Evolutionary conservation across 2,329 filamentous ascomycete species (phyloP).

Genomic region (Venturiaceae sp.): DNA sequence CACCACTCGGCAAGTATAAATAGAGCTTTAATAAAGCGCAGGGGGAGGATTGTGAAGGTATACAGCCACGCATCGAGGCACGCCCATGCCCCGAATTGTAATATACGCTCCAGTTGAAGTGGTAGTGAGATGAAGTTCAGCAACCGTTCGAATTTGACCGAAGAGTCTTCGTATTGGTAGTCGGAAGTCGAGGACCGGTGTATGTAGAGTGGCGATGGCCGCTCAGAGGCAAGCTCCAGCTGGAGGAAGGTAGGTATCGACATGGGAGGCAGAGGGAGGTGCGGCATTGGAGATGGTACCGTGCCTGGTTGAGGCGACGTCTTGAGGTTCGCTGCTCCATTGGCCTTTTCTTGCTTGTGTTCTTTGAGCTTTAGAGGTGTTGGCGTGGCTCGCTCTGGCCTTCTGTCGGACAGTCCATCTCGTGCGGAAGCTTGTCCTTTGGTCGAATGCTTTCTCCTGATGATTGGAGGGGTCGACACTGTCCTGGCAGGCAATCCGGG

Average conservation of each 20-base stretch:
- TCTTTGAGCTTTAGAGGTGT: slow-evolving; percentile 22
- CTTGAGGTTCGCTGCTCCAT: background rate
- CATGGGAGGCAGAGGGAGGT: slow-evolving; percentile 40
- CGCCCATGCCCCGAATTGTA: slow-evolving; percentile 80
- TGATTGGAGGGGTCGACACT: background rate
- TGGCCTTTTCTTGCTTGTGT: slow-evolving; percentile 13
- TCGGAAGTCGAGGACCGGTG: slow-evolving; percentile 47
- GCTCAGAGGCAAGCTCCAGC: slow-evolving; percentile 50
- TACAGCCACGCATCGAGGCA: slow-evolving; percentile 96
- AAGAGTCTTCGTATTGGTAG: slow-evolving; percentile 82
- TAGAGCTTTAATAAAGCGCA: slow-evolving; percentile 76
- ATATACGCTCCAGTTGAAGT: slow-evolving; percentile 68
- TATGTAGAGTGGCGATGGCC: slow-evolving; percentile 54
- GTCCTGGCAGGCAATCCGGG: slow-evolving; percentile 1
- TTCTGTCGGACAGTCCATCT: slow-evolving; percentile 22
- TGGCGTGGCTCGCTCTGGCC: slow-evolving; percentile 20
- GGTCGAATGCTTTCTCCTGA: slow-evolving; percentile 5
- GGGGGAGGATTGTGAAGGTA: slow-evolving; percentile 87
- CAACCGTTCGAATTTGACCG: slow-evolving; percentile 83
- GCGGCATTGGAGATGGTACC: slow-evolving; percentile 25
- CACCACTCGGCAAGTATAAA: slow-evolving; percentile 72
- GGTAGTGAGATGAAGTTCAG: slow-evolving; percentile 82
- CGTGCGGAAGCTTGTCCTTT: background rate
- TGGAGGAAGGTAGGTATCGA: slow-evolving; percentile 58
- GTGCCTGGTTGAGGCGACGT: slow-evolving; percentile 16